phyloP scores from a whole-genome alignment of 2,329 filamentous ascomycete species.

The Drechmeria coniospora region DNA sequence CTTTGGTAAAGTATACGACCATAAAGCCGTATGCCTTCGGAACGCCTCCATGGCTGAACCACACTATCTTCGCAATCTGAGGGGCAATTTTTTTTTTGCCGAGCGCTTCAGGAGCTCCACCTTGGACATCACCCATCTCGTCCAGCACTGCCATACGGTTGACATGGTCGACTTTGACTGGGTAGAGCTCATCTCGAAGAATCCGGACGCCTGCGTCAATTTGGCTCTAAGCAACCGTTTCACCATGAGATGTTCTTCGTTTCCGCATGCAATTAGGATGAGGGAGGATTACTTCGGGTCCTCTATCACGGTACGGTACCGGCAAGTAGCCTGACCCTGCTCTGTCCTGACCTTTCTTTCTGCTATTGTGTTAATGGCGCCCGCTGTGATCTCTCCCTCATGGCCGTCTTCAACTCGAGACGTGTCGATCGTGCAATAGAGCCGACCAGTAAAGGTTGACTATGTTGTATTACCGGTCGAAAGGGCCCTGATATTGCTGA shows the following conservation, averaged over 20 bases:
- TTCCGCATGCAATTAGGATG: neutral
- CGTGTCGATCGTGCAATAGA: neutral
- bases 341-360: neutral
- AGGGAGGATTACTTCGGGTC: neutral
- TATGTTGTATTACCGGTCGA: neutral
- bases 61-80: constrained; percentile 9
- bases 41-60: constrained; percentile 9
- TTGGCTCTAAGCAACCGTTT: neutral
- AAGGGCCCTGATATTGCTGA: neutral
- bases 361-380: neutral
- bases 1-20: constrained; percentile 9
- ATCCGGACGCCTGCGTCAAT: neutral
- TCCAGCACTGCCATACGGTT: constrained; percentile 9
- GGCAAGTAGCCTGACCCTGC: neutral
- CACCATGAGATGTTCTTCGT: neutral
- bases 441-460: neutral
- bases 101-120: constrained; percentile 6
- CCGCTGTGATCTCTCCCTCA: neutral
- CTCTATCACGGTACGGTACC: too few species aligned
- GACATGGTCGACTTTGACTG: constrained; percentile 11
- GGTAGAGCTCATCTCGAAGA: constrained; percentile 7
- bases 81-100: constrained; percentile 10
- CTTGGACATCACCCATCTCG: constrained; percentile 5
- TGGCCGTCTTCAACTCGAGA: neutral
- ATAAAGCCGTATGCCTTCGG: constrained; percentile 12